Base-by-base conservation (phyloP, 371 early-diverging fungal genomes). In the Mortierella sp. region DNA sequence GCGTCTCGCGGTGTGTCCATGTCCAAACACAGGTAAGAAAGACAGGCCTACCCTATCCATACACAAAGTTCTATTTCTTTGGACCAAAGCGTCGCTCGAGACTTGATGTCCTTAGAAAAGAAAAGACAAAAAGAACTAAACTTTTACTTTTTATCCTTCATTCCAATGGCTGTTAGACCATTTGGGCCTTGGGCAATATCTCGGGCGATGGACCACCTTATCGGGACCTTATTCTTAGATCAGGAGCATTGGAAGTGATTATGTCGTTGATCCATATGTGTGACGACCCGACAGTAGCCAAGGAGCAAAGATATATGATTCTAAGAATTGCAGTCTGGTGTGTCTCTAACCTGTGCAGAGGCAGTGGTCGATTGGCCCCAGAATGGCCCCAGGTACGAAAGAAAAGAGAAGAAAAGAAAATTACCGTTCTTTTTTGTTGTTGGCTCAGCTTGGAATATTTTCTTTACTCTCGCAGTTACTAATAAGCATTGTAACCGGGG, bases 261-360 rank as follows among this genome's bases (percentile, higher is more conserved):
- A 46, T 76, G 26, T 67, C 64, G 18, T 62, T 76, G 9, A 76
- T 76, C 4, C 72, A 76, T 21, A 76, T 76, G 77, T 76, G 77
- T 43, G 77, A 76, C 5, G 68, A 76, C 28, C 72, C 77, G 2
- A 53, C 64, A 2, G 72, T 76, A 11, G 68, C 71, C 7, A 76
- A 76, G 59, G 77, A 76, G 23, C 77, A 76, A 60, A 76, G 72
- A 28, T 76, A 76, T 18, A 76, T 76, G 77, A 76, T 76, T 30
- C 53, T 76, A 50, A 63, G 72, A 51, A 76, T 76, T 53, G 77
- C 77, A n/a, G 77, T 76, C 4, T 76, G 77, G 77, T 76, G 77
- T 25, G 77, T 76, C 14, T 76, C 77, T 3, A 76, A 76, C 45
- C 66, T 76, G 4, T 76, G 77, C 50, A 62, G 77, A 11, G 77